phyloP scores from a whole-genome alignment of 2,329 filamentous ascomycete species.

The Atkinsonella texensis region DNA sequence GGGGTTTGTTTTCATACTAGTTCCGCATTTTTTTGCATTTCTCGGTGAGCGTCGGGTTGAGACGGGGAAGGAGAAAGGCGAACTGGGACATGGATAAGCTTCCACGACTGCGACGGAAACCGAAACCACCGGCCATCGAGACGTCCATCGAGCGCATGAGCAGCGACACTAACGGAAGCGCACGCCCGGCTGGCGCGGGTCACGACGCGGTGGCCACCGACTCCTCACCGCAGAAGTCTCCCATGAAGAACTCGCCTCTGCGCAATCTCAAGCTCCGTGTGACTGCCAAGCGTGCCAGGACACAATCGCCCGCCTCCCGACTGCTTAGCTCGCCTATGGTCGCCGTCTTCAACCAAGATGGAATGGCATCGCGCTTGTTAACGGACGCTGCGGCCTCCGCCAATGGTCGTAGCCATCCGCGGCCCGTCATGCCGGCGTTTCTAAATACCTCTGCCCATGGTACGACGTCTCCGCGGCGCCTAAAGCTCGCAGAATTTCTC shows the following conservation, averaged over 20 bases:
- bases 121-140: slow-evolving; percentile 30
- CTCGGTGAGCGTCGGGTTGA: too few relatives aligned
- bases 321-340: slow-evolving; percentile 17
- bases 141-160: slow-evolving; percentile 25
- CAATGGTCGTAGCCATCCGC: slow-evolving; percentile 4
- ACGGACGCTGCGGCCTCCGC: slow-evolving; percentile 8
- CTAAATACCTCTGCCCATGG: slow-evolving; percentile 24
- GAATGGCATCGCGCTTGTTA: slow-evolving; percentile 16
- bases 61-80: not conserved
- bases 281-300: slow-evolving; percentile 33
- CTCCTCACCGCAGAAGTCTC: slow-evolving; percentile 12
- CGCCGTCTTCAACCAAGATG: slow-evolving; percentile 25
- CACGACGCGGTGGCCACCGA: slow-evolving; percentile 4
- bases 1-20: too few relatives aligned
- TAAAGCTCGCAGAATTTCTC: not conserved
- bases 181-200: not conserved
- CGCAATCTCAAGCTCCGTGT: slow-evolving; percentile 32
- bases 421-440: slow-evolving; percentile 26
- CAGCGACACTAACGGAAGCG: slow-evolving; percentile 16
- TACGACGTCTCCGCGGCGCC: slow-evolving; percentile 9
- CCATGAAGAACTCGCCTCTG: slow-evolving; percentile 27
- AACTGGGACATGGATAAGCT: slow-evolving; percentile 26
- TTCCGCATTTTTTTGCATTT: too few relatives aligned
- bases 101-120: slow-evolving; percentile 30
- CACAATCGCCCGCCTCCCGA: slow-evolving; percentile 26